Base-by-base conservation (phyloP, 257 asterid genomes). In the Nicotiana obtusifolia region DNA sequence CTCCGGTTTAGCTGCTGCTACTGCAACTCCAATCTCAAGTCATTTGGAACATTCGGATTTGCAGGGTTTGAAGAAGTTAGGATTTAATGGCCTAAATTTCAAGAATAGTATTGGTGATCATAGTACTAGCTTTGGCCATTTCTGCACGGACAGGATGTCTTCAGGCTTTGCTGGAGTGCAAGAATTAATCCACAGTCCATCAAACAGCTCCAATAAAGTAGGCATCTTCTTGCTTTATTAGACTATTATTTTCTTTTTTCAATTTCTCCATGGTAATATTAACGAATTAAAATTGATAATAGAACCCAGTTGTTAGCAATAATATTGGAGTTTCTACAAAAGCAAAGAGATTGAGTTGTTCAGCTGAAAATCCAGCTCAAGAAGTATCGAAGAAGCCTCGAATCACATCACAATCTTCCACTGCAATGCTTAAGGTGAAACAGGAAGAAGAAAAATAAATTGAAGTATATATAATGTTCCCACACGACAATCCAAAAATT, bases 341-440 rank as follows among this genome's bases (percentile, higher is more conserved):
- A 57, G 69, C 84, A 7, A 71, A 73, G 37, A 83, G 82, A 47
- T 16, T 3, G 28, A 73, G 47, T 24, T 47, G 49, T 47, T 57
- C 71, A 20, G 60, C 57, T 16, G 82, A 22, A 64, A 37, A 15
- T 19, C 14, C 67, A 66, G 67, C 41, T 22, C 54, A 79, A 28
- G 78, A 33, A 66, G 64, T 47, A 59, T 68, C 86, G 41, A 86
- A 86, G 86, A 84, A 66, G 76, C 71, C 84, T 68, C 83, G 89
- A 82, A 13, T 41, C 69, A 62, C 37, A 26, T 81, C 82, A 10
- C 81, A 78, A 7, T 78, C 87, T 71, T 52, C 89, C 76, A 73
- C 56, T 56, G 80, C 86, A 65, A 41, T 78, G 35, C 83, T 84
- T 7, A 84, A 82, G 87, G 89, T 86, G 56, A 62, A 37, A 73